phyloP scores from a whole-genome alignment of 306 rosid species.

The Sphenostylis stenocarpa region DNA sequence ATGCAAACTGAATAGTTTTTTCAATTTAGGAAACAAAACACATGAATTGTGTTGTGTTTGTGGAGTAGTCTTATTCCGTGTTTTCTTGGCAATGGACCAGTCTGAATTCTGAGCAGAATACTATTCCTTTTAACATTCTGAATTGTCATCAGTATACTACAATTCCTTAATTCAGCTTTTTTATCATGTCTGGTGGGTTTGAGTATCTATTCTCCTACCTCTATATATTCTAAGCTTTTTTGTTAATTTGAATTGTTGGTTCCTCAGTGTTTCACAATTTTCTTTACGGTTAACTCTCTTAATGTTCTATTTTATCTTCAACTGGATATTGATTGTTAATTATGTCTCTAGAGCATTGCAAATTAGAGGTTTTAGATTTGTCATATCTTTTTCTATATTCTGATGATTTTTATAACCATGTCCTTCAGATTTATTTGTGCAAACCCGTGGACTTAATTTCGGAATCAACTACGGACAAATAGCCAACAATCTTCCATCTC shows the following conservation, averaged over 20 bases:
- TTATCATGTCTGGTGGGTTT: slow-evolving; percentile 13
- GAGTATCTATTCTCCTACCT: slow-evolving; percentile 10
- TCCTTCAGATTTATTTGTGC: slow-evolving; percentile 51
- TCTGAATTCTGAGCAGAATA: slow-evolving; percentile 23
- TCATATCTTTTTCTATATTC: background rate
- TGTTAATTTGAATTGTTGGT: background rate
- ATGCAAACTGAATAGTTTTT: slow-evolving; percentile 4
- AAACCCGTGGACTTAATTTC: slow-evolving; percentile 45
- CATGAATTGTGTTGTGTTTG: background rate
- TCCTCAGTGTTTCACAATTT: background rate
- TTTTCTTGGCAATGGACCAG: slow-evolving; percentile 23
- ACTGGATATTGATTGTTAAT: background rate
- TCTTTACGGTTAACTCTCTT: background rate
- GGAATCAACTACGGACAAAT: slow-evolving; percentile 97
- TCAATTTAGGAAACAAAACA: background rate
- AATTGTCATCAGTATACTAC: slow-evolving; percentile 22
- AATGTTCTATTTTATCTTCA: background rate
- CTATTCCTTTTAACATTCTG: slow-evolving; percentile 27
- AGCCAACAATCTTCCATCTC: slow-evolving; percentile 84
- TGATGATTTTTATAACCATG: slow-evolving; percentile 1
- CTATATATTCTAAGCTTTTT: background rate
- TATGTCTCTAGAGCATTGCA: background rate
- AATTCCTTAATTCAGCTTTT: slow-evolving; percentile 11
- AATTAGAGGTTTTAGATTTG: background rate
- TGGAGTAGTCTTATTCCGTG: background rate